Percentiles rank a stretch among this genome's conserved stretches.
Evolutionary conservation across 2,329 filamentous ascomycete species (phyloP).

Genomic region (Paecilomyces formosus): DNA sequence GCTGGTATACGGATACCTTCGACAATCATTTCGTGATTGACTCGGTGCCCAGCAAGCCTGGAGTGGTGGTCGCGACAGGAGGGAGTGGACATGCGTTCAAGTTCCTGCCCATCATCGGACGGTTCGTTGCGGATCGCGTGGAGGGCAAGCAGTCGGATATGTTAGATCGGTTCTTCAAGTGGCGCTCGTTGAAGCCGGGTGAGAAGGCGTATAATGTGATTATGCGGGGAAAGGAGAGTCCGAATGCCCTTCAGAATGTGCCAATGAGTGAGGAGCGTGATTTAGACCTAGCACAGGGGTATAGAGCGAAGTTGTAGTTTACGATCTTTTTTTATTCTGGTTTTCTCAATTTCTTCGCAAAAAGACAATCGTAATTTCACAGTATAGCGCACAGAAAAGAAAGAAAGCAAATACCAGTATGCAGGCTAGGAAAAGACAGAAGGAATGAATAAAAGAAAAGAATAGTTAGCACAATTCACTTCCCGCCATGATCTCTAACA

Average conservation of each 20-base stretch:
- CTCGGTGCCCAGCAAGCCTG: slow-evolving; percentile 42
- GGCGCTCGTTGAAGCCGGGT: slow-evolving; percentile 10
- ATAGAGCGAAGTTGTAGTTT: background rate
- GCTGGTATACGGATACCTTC: slow-evolving; percentile 52
- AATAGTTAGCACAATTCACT: background rate
- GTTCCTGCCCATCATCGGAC: slow-evolving; percentile 51
- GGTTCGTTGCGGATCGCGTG: slow-evolving; percentile 47
- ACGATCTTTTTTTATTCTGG: background rate
- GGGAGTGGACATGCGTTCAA: slow-evolving; percentile 58
- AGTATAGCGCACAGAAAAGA: background rate
- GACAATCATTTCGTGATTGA: slow-evolving; percentile 50
- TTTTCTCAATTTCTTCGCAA: background rate
- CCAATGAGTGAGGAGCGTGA: slow-evolving; percentile 3
- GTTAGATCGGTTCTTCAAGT: slow-evolving; percentile 13
- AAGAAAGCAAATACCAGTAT: background rate
- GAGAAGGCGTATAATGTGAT: slow-evolving; percentile 11
- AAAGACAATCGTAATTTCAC: background rate
- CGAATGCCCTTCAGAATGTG: slow-evolving; percentile 11
- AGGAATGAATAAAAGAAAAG: background rate
- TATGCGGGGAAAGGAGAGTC: slow-evolving; percentile 13
- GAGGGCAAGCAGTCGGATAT: slow-evolving; percentile 27
- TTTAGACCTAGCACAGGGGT: background rate
- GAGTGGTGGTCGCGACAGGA: slow-evolving; percentile 53
- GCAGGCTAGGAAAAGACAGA: background rate
- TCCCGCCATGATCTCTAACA: too few relatives aligned